Evolutionary conservation across 169 alveolate species (phyloP), one percentile per base, ranked within the genome.

Genomic region (Plasmodium cynomolgi): DNA sequence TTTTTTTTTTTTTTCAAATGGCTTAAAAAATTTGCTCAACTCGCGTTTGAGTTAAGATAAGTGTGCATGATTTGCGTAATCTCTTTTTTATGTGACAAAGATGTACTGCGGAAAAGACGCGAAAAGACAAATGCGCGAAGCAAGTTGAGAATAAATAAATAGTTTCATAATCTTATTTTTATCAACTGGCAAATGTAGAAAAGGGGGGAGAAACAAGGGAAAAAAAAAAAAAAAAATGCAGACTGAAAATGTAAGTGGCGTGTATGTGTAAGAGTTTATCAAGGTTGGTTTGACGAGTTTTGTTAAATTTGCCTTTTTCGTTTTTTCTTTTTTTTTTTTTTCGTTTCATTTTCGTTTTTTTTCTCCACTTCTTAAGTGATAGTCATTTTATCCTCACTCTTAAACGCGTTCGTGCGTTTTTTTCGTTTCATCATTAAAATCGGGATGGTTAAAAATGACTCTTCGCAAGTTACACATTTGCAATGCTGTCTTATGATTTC

Each of bases 241-340:
- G 34, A 23, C 77, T 7, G 34, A 23, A 62, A 62, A 62, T n/a
- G 77, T 62, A 62, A 15, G 34, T 23, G 34, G 29, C 77, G 15
- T 62, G 17, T 62, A 62, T 62, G 77, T 62, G 34, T 62, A 62
- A 62, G 77, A 62, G 77, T 23, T 62, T 62, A 62, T 62, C 77
- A 31, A 62, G 29, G 17, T 23, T 62, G 77, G 34, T 26, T 26
- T 62, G 77, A 62, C 17, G 17, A 62, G 6, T 23, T 13, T 62
- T 20, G 29, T 62, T 62, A 62, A 62, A 62, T 62, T 62, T 62
- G 29, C 34, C 34, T 6, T 62, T 62, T 62, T n/a, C 34, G 2
- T 26, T 62, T 62, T 26, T 23, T 62, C 3, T 62, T 62, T 62
- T 4, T 62, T 62, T 62, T 62, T 62, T 62, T 62, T 26, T 62